Base-by-base conservation (phyloP, 2,329 filamentous ascomycete species). In the Sporothrix schenckii region DNA sequence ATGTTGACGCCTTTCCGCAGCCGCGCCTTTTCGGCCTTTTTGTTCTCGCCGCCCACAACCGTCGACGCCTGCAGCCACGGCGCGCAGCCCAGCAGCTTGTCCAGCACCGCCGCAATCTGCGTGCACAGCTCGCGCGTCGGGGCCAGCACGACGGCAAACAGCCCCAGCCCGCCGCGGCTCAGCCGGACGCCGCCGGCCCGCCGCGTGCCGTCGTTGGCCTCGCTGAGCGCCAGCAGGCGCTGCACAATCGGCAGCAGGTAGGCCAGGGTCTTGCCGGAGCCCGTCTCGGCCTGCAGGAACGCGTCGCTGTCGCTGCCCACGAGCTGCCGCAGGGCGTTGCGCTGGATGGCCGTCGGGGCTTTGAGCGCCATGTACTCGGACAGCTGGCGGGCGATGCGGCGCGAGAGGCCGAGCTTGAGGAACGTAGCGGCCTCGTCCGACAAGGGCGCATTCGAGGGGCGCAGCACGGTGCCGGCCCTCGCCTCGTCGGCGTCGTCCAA, bases 221-320 rank as follows among this genome's bases (percentile, higher is more conserved):
- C 74, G 84, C 92, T 89, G 41, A 98, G 85, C 16, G 89, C 86
- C 80, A 97, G 88, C 24, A 99, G 91, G 30, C 93, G 87, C 78
- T 99, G 92, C 27, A 99, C 89, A 61, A 99, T 91, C 1, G 95
- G 95, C 7, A 99, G 82, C 4, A 99, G 85, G 78, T 99, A 99
- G n/a, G 95, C 92, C 72, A 99, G 82, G 0, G 95, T 99, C 82
- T 99, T 99, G 81, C 95, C 95, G 0, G 95, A 99, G 75, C 95
- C 95, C 0, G 95, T 99, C 81, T 99, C 91, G 2, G 95, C 96
- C 79, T 98, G 95, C 47, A 99, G 91, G 76, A 99, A 99, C 2
- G 94, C 94, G 82, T 99, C 95, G 60, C 88, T 89, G 75, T 97
- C 91, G 68, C 91, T 90, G 54, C 89, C 89, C 58, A 97, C 81